Evolutionary conservation across 192 early-diverging fungal species (phyloP).

Genomic region (Rhizophagus sp.): DNA sequence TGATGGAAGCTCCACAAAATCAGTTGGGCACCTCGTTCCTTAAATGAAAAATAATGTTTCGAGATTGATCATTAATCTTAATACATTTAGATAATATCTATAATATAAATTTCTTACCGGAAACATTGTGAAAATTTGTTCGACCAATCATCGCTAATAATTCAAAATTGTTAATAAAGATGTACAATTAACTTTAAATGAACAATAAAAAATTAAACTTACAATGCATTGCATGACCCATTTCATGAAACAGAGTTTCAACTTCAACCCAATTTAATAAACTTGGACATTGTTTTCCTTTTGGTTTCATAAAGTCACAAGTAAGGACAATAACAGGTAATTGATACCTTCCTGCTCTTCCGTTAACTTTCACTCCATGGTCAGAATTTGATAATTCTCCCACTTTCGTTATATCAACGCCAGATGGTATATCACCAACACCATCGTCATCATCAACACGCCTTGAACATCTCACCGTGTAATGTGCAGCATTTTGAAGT

Average conservation of each 20-base stretch:
- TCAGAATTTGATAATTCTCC: constrained; percentile 39
- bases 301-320: constrained; percentile 66
- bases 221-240: constrained; percentile 99
- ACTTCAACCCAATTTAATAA: constrained; percentile 80
- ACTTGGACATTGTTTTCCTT: constrained; percentile 47
- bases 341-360: constrained; percentile 57
- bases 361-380: constrained; percentile 37
- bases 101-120: constrained; percentile 35
- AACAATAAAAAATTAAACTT: constrained; percentile 16
- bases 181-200: background rate
- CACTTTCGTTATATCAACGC: constrained; percentile 33
- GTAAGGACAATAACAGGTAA: constrained; percentile 73
- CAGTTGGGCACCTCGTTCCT: constrained; percentile 91
- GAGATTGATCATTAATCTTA: too few relatives aligned
- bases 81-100: too few relatives aligned
- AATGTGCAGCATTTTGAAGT: constrained; percentile 90
- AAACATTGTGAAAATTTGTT: constrained; percentile 95
- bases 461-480: constrained; percentile 89
- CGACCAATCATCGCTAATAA: constrained; percentile 81
- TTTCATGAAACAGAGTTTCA: constrained; percentile 98
- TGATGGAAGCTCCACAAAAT: constrained; percentile 98
- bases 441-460: constrained; percentile 76
- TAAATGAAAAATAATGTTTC: background rate
- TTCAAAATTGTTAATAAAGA: constrained; percentile 4
- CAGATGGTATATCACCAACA: constrained; percentile 45